Evolutionary conservation across 768 basidiomycete species (phyloP).

Genomic region (Tulasnella sp.): DNA sequence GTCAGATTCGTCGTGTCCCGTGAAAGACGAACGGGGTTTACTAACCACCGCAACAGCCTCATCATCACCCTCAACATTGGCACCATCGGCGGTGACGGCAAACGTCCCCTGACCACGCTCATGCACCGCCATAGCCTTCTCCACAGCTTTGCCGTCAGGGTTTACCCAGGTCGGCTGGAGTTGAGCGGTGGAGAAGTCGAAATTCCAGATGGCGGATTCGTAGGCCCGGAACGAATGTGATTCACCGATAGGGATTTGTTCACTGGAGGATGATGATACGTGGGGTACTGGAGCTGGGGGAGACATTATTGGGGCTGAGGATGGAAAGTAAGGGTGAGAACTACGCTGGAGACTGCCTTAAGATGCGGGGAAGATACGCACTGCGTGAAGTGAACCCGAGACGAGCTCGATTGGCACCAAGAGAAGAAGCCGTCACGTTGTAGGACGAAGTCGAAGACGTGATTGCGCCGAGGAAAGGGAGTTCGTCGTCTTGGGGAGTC

Average conservation of each 20-base stretch:
- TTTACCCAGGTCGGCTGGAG: background rate
- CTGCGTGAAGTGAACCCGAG: background rate
- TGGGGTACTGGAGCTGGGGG: background rate
- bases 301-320: background rate
- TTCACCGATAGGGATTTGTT: background rate
- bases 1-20: background rate
- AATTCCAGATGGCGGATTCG: conserved; percentile 6
- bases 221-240: background rate
- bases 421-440: background rate
- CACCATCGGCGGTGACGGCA: background rate
- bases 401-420: background rate
- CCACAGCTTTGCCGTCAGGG: background rate
- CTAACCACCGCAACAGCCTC: background rate
- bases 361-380: background rate
- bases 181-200: background rate
- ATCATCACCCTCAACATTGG: background rate
- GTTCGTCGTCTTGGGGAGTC: background rate
- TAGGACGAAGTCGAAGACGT: background rate
- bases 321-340: background rate
- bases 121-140: background rate
- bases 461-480: background rate
- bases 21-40: background rate
- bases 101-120: background rate
- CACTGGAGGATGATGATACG: background rate
- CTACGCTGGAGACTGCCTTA: background rate